Evolutionary conservation across 2,329 filamentous ascomycete genomes (phyloP), one percentile per base, ranked within the genome.

Genomic region (Penicillium olsonii): DNA sequence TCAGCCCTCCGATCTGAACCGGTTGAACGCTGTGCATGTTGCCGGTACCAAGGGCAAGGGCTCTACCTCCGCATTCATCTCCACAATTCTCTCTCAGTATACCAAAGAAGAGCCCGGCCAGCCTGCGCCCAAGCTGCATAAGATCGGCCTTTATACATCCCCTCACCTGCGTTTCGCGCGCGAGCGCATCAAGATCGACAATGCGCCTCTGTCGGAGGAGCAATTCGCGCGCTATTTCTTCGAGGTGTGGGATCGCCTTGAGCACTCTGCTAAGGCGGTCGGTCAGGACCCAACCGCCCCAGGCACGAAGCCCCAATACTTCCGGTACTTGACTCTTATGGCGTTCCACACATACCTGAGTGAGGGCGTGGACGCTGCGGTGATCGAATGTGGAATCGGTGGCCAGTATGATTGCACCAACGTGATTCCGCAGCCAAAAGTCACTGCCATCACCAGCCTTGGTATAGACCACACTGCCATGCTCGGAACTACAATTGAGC

Each of bases 21-120:
- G 66, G 9, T 64, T 87, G 54, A 85, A 81, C 51, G 74, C 79
- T 57, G 84, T 97, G 53, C 92, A 97, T 67, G 84, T 97, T 38
- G 89, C 92, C 1, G 92, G 92, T 11, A 96, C 92, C 4, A 97
- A 96, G 69, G 92, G 92, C 52, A 97, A 96, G 70, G 92, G 92
- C 34, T 94, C 89, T 2, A 91, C 90, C 0, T 90, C 88, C 57
- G 87, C 92, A 9, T 92, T 92, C 68, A 82, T 90, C 17, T 90
- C 90, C 12, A 85, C 85, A 2, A 88, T 95, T 55, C 77, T 96
- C n/a, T 74, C 78, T 3, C 82, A 86, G 59, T 86, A 87, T 64
- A 68, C 76, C 2, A 66, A 73, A 2, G 47, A 46, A 42, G 62
- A 47, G 37, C 60, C 19, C 42, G 59, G 51, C 57, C 60, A 45